phyloP scores from a whole-genome alignment of 2,329 filamentous ascomycete genomes.

The Colletotrichum viniferum region DNA sequence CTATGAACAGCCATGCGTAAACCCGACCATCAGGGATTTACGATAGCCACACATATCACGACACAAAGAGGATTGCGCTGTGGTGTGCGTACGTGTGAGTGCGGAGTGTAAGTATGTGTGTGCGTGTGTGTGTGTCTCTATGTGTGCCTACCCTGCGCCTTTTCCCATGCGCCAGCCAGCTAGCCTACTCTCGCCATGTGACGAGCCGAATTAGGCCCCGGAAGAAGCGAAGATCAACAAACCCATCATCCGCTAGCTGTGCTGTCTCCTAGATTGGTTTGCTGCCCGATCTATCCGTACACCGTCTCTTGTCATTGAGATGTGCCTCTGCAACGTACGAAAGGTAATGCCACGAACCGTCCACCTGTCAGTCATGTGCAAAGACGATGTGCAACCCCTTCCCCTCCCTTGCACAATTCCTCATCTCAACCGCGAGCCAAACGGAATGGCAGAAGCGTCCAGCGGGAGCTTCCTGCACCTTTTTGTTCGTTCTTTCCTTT shows the following conservation, averaged over 20 bases:
- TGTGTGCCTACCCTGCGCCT: not conserved
- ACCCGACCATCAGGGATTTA: not conserved
- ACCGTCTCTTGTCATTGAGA: not conserved
- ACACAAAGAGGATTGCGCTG: not conserved
- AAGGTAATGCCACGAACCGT: not conserved
- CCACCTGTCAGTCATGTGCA: not conserved
- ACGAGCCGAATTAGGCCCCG: not conserved
- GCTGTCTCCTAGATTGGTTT: not conserved
- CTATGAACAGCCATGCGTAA: not conserved
- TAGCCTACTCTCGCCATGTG: slow-evolving; percentile 3
- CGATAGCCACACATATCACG: not conserved
- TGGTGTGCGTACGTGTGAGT: not conserved
- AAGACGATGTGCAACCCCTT: not conserved
- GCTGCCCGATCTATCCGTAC: not conserved
- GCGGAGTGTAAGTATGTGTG: not conserved
- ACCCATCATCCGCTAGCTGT: not conserved
- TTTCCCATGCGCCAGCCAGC: not conserved
- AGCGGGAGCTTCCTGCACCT: not conserved
- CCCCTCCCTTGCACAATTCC: not conserved
- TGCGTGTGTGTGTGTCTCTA: not conserved
- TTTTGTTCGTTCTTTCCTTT: not conserved
- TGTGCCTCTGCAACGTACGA: not conserved
- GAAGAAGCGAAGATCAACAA: not conserved
- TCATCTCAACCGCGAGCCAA: not conserved
- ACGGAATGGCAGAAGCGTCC: not conserved